phyloP scores from a whole-genome alignment of 768 basidiomycete species.

The Flagelloscypha sp. region DNA sequence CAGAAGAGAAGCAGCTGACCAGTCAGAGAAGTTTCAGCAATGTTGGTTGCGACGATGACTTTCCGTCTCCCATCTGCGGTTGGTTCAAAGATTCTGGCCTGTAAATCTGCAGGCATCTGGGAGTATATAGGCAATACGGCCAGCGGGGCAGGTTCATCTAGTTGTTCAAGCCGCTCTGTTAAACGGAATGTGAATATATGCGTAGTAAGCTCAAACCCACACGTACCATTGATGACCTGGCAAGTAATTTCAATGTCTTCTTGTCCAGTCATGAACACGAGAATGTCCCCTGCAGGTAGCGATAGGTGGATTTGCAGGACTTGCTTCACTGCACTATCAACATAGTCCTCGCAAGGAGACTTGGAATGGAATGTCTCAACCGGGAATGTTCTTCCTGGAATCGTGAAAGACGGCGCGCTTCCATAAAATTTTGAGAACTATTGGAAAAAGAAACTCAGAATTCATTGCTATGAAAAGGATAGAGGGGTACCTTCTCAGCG shows the following conservation, averaged over 20 bases:
- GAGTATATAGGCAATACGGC: constrained; percentile 98
- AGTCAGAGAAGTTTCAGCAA: constrained; percentile 95
- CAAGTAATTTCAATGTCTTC: constrained; percentile 98
- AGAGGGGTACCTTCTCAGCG: constrained; percentile 72
- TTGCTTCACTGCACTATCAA: constrained; percentile 96
- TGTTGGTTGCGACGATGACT: constrained; percentile 97
- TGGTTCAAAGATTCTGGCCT: constrained; percentile 95
- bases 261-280: constrained; percentile 99
- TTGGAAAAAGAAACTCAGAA: not conserved
- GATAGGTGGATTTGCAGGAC: constrained; percentile 95
- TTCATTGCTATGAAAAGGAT: not conserved
- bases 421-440: constrained; percentile 96
- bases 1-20: constrained; percentile 32
- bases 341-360: constrained; percentile 98
- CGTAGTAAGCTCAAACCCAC: not conserved
- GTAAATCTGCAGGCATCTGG: constrained; percentile 98
- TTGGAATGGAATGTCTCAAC: constrained; percentile 96
- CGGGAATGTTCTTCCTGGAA: constrained; percentile 88
- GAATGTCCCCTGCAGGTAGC: constrained; percentile 84
- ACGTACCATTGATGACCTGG: constrained; percentile 78
- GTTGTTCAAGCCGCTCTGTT: constrained; percentile 80
- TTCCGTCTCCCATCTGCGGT: constrained; percentile 92
- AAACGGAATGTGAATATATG: constrained; percentile 4
- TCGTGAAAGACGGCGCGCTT: constrained; percentile 90
- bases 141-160: constrained; percentile 84